These are phyloP conservation scores for Galerina sulciceps DNA, from an alignment of 768 basidiomycete species.

Conservation along the genomic window DNA sequence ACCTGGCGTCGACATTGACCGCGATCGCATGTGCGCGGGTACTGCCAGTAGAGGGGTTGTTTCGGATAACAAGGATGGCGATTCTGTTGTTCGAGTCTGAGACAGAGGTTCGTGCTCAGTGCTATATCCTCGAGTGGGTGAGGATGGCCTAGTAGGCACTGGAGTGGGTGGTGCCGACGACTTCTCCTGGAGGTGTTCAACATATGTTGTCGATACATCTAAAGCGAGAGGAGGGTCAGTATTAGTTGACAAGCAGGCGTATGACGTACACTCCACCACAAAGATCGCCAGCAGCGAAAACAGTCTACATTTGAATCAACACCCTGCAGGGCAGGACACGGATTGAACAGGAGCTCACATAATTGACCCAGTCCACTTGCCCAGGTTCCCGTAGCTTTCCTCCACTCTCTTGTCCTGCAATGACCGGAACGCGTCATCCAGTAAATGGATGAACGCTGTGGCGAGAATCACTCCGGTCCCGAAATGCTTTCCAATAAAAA, in stretches of 20 bases:
- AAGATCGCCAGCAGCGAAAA: conserved; percentile 72
- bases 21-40: background rate
- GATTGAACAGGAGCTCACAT: conserved; percentile 53
- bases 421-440: conserved; percentile 75
- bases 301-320: background rate
- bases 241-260: background rate
- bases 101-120: background rate
- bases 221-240: background rate
- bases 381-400: conserved; percentile 48
- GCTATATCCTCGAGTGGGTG: background rate
- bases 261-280: conserved; percentile 73
- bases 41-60: conserved; percentile 6
- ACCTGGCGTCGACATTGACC: no score
- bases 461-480: conserved; percentile 86
- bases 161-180: conserved; percentile 54
- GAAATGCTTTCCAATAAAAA: conserved; percentile 89
- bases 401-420: conserved; percentile 52
- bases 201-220: conserved; percentile 80
- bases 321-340: background rate
- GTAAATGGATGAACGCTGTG: conserved; percentile 81
- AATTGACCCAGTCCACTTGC: conserved; percentile 68
- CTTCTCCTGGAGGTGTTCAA: conserved; percentile 69
- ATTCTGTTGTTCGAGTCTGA: background rate
- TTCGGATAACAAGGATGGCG: background rate
- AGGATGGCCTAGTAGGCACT: conserved; percentile 27